A percentile compares a stretch with the other conserved stretches of the same genome.
These are phyloP conservation scores for Collybiopsis confluens DNA, from an alignment of 768 basidiomycete genomes.

Conservation along the genomic window DNA sequence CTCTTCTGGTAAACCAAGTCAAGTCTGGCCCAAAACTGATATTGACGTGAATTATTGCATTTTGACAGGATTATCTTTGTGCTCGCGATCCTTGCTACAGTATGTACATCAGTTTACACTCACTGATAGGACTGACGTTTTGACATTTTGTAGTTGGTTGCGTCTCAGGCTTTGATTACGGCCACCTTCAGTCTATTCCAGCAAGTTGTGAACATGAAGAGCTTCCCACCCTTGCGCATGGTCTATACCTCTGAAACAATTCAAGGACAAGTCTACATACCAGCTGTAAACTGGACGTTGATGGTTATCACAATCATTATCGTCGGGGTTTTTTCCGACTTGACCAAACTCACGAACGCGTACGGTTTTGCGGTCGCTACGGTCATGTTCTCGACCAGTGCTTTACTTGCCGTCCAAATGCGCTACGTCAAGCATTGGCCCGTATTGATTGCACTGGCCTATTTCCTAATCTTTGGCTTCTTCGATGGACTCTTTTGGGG, in stretches of 20 bases:
- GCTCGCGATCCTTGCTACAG: constrained; percentile 62
- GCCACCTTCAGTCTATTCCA: constrained; percentile 61
- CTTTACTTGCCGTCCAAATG: constrained; percentile 55
- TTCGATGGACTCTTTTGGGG: constrained; percentile 71
- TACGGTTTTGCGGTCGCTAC: constrained; percentile 63
- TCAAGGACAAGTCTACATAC: constrained; percentile 66
- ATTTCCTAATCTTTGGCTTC: constrained; percentile 56
- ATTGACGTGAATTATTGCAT: not conserved
- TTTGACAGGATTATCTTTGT: constrained; percentile 51
- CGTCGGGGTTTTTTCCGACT: constrained; percentile 54
- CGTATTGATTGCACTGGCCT: constrained; percentile 36
- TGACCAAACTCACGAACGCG: constrained; percentile 54
- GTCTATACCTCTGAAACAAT: constrained; percentile 55
- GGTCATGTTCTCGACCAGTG: constrained; percentile 60
- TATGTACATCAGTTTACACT: constrained; percentile 22
- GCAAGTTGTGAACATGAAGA: constrained; percentile 60
- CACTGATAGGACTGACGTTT: not conserved
- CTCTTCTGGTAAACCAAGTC: constrained; percentile 50
- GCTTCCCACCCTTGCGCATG: constrained; percentile 55
- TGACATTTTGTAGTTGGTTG: constrained; percentile 39
- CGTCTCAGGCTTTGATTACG: constrained; percentile 67
- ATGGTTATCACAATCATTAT: constrained; percentile 50
- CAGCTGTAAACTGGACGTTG: constrained; percentile 55
- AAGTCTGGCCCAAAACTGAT: not conserved
- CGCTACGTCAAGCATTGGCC: constrained; percentile 49